Evolutionary conservation across 2,329 filamentous ascomycete species (phyloP).

Genomic region (Zalaria sp.): DNA sequence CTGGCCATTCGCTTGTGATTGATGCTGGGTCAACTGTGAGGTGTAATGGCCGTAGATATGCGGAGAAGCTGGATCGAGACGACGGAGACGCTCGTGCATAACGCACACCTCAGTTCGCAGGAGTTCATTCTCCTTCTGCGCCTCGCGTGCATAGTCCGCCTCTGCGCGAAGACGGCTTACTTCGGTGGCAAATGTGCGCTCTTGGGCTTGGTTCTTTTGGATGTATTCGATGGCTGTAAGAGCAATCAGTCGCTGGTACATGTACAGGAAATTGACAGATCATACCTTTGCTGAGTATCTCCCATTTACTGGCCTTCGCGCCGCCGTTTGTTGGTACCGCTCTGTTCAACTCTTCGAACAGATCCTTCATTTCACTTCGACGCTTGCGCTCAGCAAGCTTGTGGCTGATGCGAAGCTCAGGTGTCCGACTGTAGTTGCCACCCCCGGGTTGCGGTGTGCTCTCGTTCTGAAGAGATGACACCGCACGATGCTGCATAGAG

Average conservation of each 20-base stretch:
- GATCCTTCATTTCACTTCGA: slow-evolving; percentile 74
- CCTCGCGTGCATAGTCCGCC: slow-evolving; percentile 26
- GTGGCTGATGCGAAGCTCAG: slow-evolving; percentile 69
- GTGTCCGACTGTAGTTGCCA: slow-evolving; percentile 70
- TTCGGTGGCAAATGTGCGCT: slow-evolving; percentile 25
- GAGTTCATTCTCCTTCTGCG: slow-evolving; percentile 32
- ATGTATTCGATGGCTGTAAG: slow-evolving; percentile 35
- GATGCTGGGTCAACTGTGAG: slow-evolving; percentile 23
- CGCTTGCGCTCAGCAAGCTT: slow-evolving; percentile 76
- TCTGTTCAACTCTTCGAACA: slow-evolving; percentile 69
- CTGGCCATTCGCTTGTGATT: slow-evolving; percentile 14
- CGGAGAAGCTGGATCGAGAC: slow-evolving; percentile 29
- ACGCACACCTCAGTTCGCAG: slow-evolving; percentile 31
- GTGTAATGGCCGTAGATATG: slow-evolving; percentile 35
- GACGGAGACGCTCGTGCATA: slow-evolving; percentile 31
- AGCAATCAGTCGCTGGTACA: background rate
- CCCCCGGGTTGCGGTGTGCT: slow-evolving; percentile 36
- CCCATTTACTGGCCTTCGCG: slow-evolving; percentile 80
- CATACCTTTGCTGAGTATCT: slow-evolving; percentile 72
- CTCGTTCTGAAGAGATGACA: slow-evolving; percentile 49
- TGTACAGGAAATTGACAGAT: slow-evolving; percentile 1
- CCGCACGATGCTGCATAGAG: slow-evolving; percentile 58
- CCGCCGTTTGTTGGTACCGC: slow-evolving; percentile 69
- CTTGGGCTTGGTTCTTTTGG: slow-evolving; percentile 21
- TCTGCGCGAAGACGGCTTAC: slow-evolving; percentile 28